phyloP scores from a whole-genome alignment of 768 basidiomycete genomes.

The Hortiboletus flavorubellus region DNA sequence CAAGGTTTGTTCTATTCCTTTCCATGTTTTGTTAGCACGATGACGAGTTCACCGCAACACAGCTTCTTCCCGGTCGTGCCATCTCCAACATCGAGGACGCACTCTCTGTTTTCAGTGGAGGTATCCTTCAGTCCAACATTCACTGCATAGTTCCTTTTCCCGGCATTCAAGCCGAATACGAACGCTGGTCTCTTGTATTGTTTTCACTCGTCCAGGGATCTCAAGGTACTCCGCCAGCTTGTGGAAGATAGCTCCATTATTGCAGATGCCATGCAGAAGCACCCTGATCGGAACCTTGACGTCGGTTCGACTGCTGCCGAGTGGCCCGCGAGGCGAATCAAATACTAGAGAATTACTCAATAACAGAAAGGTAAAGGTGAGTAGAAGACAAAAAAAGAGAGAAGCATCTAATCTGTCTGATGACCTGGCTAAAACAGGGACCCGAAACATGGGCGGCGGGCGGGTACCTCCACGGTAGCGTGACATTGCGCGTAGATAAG shows the following conservation, averaged over 20 bases:
- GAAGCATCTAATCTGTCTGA: background rate
- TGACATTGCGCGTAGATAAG: background rate
- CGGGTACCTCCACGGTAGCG: conserved; percentile 17
- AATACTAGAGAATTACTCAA: conserved; percentile 39
- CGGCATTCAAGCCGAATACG: conserved; percentile 46
- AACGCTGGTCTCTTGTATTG: conserved; percentile 66
- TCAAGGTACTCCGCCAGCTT: conserved; percentile 49
- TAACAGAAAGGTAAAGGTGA: conserved; percentile 36
- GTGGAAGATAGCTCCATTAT: conserved; percentile 49
- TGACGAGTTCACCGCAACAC: background rate
- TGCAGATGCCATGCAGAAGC: conserved; percentile 38
- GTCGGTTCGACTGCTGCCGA: conserved; percentile 36
- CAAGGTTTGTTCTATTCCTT: conserved; percentile 36
- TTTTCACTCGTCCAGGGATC: conserved; percentile 60
- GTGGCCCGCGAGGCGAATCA: conserved; percentile 42
- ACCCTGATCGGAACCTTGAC: conserved; percentile 37
- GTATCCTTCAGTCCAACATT: conserved; percentile 59
- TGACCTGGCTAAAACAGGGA: conserved; percentile 15
- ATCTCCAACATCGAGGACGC: conserved; percentile 65
- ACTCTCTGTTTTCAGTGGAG: conserved; percentile 57
- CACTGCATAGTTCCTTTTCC: conserved; percentile 67
- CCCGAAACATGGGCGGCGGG: conserved; percentile 31
- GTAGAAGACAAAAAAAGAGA: conserved; percentile 1
- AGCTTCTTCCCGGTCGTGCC: conserved; percentile 54
- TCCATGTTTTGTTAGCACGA: background rate